phyloP scores from a whole-genome alignment of 805 yeast species.

The Candida oleophila region DNA sequence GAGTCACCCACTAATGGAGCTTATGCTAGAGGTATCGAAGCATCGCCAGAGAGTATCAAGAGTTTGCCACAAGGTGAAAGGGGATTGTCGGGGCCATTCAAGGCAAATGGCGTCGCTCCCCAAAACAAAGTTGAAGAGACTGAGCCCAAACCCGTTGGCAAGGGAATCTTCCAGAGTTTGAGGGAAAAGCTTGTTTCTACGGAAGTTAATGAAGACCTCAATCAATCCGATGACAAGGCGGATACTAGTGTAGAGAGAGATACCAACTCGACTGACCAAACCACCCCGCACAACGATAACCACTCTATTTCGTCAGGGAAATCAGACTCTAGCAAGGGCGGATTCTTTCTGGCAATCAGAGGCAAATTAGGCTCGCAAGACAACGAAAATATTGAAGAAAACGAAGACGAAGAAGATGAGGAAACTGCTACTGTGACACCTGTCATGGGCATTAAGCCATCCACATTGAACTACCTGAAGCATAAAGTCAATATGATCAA shows the following conservation, averaged over 20 bases:
- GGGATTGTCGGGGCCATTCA: conserved; percentile 1
- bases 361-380: neutral
- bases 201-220: conserved; percentile 21
- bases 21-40: neutral
- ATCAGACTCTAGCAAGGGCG: neutral
- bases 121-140: neutral
- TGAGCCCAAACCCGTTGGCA: conserved; percentile 10
- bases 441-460: neutral
- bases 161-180: conserved; percentile 35
- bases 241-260: neutral
- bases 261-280: conserved; percentile 4
- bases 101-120: neutral
- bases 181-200: conserved; percentile 25
- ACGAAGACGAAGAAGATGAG: neutral
- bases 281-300: neutral
- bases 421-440: neutral
- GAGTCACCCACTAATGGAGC: conserved; percentile 15
- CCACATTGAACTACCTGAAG: conserved; percentile 4
- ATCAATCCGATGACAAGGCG: conserved; percentile 6
- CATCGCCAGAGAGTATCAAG: conserved; percentile 1
- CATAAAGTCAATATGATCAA: conserved; percentile 3
- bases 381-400: neutral
- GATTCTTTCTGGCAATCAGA: neutral
- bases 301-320: neutral
- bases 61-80: neutral